A percentile compares a stretch with the other conserved stretches of the same genome.
phyloP scores from a whole-genome alignment of 2,329 filamentous ascomycete genomes.

The Paecilomyces dactylethromorphus region DNA sequence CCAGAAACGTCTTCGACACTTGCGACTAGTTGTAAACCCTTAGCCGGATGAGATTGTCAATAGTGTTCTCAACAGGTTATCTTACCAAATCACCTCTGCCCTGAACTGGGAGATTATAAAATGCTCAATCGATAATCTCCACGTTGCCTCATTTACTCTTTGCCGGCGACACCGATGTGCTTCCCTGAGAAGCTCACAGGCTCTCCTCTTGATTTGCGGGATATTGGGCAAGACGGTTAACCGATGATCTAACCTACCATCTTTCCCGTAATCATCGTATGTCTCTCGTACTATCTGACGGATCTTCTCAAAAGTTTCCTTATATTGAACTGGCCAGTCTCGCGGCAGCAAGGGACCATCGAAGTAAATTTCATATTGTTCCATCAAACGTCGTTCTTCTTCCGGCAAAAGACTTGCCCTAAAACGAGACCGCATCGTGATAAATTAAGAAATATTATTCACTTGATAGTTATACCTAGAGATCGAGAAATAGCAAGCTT shows the following conservation, averaged over 20 bases:
- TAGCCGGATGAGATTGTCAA: background rate
- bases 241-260: background rate
- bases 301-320: background rate
- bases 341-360: conserved; percentile 1
- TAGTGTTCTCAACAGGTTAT: background rate
- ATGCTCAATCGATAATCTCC: background rate
- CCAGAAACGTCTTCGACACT: too few species aligned
- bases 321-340: background rate
- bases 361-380: background rate
- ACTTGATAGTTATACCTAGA: too few species aligned
- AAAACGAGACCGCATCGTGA: too few species aligned
- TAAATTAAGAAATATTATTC: too few species aligned
- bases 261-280: background rate
- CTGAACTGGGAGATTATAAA: background rate
- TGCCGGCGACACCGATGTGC: conserved; percentile 1
- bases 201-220: background rate
- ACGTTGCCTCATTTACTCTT: conserved; percentile 1
- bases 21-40: too few species aligned
- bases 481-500: too few species aligned
- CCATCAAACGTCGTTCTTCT: background rate
- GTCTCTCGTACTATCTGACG: background rate
- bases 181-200: background rate
- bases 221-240: background rate
- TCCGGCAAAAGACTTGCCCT: too few species aligned
- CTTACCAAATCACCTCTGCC: background rate